Base-by-base conservation (phyloP, 129 eudicot genomes). In the Artemisia annua region DNA sequence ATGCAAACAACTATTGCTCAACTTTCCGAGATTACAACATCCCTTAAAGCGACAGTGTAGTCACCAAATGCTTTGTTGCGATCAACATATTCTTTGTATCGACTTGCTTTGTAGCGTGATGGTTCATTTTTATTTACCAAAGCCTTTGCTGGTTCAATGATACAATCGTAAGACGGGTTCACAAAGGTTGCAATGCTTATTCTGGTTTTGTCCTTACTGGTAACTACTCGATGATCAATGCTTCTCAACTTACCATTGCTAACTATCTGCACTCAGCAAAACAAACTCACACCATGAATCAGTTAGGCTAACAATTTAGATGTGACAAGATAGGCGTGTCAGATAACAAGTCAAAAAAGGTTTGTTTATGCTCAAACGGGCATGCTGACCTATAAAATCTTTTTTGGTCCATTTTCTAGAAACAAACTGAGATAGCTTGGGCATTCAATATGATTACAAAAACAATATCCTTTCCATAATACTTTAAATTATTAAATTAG, bases 201-300 rank as follows among this genome's bases (percentile, higher is more conserved):
- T 50, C 92, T 78, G 0, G 70, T 30, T 61, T 77, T 39, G 7
- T 78, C 63, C 30, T 64, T 18, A 74, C 80, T 82, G 24, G 89
- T 84, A 69, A 89, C 90, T 7, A 75, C 92, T 28, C 92, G 70
- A 71, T 89, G 96, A 46, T 84, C 85, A 7, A 72, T 74, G 70
- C 96, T 89, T 59, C 14, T 80, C n/a, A 89, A 35, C 80, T 75
- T 85, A 43, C 92, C 90, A 43, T 89, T 89, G 62, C 92, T 87
- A 11, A 89, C 82, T 53, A 89, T 78, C 96, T 87, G 66, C 48
- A 11, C 13, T 69, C 65, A 20, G 39, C 35, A 79, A 30, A 72
- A 72, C 19, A 44, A 24, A 63, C 22, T 20, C 60, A 3, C 10
- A 26, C n/a, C 49, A 19, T 26, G 11, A 67, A 17, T 20, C 65